Percentiles rank a stretch among this genome's conserved stretches.
Evolutionary conservation across 352 stramenopile species (phyloP).

Genomic region (Globisporangium ultimum): DNA sequence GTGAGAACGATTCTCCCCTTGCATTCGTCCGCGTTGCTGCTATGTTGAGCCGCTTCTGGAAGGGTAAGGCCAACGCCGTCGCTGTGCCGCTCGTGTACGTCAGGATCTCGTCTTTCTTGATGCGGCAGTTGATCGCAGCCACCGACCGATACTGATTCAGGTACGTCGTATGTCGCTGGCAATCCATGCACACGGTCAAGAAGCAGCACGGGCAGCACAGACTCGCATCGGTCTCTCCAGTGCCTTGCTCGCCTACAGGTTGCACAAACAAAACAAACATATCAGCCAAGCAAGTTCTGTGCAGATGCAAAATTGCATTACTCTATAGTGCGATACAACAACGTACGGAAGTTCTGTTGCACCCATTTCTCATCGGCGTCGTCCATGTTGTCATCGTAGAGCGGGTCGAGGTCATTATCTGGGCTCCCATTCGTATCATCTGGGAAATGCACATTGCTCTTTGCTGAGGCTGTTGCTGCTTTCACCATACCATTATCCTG

Average conservation of each 20-base stretch:
- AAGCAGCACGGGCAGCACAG: slow-evolving; percentile 83
- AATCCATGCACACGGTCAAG: slow-evolving; percentile 72
- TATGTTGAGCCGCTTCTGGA: slow-evolving; percentile 37
- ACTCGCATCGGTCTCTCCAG: slow-evolving; percentile 39
- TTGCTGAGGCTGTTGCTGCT: slow-evolving; percentile 24
- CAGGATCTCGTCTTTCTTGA: slow-evolving; percentile 66
- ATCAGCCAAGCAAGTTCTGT: not conserved
- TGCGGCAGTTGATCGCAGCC: slow-evolving; percentile 65
- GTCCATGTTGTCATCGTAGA: slow-evolving; percentile 66
- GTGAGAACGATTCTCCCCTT: slow-evolving; percentile 9
- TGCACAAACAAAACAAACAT: slow-evolving; percentile 2
- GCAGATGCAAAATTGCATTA: slow-evolving; percentile 6
- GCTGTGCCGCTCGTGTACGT: slow-evolving; percentile 37
- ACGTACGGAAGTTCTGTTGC: slow-evolving; percentile 55
- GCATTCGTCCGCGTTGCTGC: slow-evolving; percentile 17
- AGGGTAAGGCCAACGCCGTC: slow-evolving; percentile 19
- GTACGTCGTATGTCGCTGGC: slow-evolving; percentile 67
- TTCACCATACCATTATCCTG: not conserved
- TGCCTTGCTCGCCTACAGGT: slow-evolving; percentile 1
- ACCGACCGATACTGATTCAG: slow-evolving; percentile 65
- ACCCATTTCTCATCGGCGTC: slow-evolving; percentile 73
- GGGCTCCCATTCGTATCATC: slow-evolving; percentile 8
- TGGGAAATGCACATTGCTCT: slow-evolving; percentile 23
- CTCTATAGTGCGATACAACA: not conserved
- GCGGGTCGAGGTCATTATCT: slow-evolving; percentile 34